These are phyloP conservation scores for Diospyros lotus DNA, from an alignment of 148 eudicot species.

Conservation along the genomic window DNA sequence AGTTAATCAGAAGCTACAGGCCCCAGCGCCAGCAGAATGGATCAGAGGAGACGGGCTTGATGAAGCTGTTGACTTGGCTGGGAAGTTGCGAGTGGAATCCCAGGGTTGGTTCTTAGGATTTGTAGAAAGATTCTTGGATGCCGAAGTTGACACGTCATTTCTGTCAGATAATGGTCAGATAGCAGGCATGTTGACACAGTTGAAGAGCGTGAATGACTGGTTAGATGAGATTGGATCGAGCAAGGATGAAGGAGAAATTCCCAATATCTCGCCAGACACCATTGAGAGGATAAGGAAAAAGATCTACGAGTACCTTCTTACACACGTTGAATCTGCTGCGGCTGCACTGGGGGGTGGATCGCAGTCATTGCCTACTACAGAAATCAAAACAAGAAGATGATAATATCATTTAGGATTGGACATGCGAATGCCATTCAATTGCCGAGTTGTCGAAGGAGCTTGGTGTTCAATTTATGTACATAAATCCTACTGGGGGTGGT, in stretches of 20 bases:
- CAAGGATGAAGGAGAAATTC: slow-evolving; percentile 42
- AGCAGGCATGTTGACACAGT: slow-evolving; percentile 86
- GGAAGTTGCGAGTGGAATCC: slow-evolving; percentile 52
- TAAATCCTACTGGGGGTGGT: slow-evolving; percentile 18
- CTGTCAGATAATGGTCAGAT: slow-evolving; percentile 78
- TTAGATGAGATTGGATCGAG: slow-evolving; percentile 53
- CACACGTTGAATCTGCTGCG: slow-evolving; percentile 93
- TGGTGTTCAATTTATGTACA: slow-evolving; percentile 8
- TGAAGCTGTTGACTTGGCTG: slow-evolving; percentile 73
- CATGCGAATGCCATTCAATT: slow-evolving; percentile 4
- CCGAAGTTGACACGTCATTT: slow-evolving; percentile 55
- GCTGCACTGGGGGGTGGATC: slow-evolving; percentile 79
- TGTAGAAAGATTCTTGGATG: slow-evolving; percentile 77
- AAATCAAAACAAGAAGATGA: slow-evolving; percentile 50
- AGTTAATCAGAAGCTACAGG: slow-evolving; percentile 35
- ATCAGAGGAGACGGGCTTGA: slow-evolving; percentile 61
- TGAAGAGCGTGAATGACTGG: slow-evolving; percentile 97
- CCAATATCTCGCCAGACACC: slow-evolving; percentile 45
- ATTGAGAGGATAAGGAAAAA: slow-evolving; percentile 83
- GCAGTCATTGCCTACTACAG: slow-evolving; percentile 31
- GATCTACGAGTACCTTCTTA: slow-evolving; percentile 90
- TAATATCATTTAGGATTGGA: background rate
- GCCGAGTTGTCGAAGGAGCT: slow-evolving; percentile 22
- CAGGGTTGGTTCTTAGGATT: slow-evolving; percentile 86
- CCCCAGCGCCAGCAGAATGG: slow-evolving; percentile 61